A percentile compares a stretch with the other conserved stretches of the same genome.
Conservation (phyloP, 2,329 filamentous ascomycete species). For the Exophiala xenobiotica region DNA sequence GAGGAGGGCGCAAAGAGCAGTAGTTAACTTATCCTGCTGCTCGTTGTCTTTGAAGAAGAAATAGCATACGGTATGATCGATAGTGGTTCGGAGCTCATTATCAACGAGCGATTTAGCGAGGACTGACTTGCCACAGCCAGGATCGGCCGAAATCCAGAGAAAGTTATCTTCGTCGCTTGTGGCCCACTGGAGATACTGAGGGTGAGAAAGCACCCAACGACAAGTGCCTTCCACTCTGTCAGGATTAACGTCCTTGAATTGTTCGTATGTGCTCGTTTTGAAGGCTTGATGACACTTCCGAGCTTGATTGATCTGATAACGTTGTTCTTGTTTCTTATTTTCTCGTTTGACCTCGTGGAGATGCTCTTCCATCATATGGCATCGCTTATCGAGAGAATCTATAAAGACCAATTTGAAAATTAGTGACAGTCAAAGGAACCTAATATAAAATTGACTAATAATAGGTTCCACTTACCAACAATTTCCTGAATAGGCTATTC, state of each 20-base stretch:
- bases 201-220: slow-evolving; percentile 34
- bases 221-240: slow-evolving; percentile 35
- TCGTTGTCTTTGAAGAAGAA: slow-evolving; percentile 43
- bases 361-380: no score
- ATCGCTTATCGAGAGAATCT: no score
- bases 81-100: slow-evolving; percentile 25
- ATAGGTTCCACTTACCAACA: slow-evolving; percentile 2
- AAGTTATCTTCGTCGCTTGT: slow-evolving; percentile 30
- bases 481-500: slow-evolving; percentile 1
- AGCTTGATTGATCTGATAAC: not conserved
- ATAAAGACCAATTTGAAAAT: not conserved
- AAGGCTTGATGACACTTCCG: not conserved
- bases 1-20: slow-evolving; percentile 38
- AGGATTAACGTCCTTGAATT: slow-evolving; percentile 37
- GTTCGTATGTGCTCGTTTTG: slow-evolving; percentile 27
- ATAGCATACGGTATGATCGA: slow-evolving; percentile 33
- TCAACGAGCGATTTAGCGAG: slow-evolving; percentile 39
- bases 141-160: slow-evolving; percentile 43
- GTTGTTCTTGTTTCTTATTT: no score
- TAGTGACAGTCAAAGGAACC: not conserved
- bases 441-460: not conserved
- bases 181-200: slow-evolving; percentile 33
- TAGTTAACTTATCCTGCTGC: slow-evolving; percentile 33
- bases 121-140: slow-evolving; percentile 45
- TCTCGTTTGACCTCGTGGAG: no score